These are phyloP conservation scores for Tetrapisispora iriomotensis DNA, from an alignment of 805 yeast species.

Conservation along the genomic window DNA sequence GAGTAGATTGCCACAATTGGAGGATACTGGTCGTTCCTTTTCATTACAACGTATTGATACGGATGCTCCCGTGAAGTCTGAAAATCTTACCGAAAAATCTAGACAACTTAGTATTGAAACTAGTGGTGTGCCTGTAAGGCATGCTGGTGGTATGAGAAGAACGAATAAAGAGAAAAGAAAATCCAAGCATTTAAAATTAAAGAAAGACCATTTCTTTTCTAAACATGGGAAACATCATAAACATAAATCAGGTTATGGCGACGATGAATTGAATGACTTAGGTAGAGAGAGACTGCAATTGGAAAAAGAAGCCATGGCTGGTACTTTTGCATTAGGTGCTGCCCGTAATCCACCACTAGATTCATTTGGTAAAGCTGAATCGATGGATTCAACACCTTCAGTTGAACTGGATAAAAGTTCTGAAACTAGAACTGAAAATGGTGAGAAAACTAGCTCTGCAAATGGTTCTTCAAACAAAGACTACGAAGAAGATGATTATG, in stretches of 20 bases:
- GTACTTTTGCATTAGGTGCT: conserved; percentile 34
- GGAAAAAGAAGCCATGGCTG: conserved; percentile 36
- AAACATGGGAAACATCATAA: conserved; percentile 6
- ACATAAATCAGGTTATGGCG: conserved; percentile 12
- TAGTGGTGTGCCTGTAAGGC: conserved; percentile 54
- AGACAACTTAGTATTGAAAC: conserved; percentile 44
- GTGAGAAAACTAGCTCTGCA: background rate
- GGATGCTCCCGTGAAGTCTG: conserved; percentile 7
- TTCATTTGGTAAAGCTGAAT: background rate
- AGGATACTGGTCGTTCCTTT: conserved; percentile 55
- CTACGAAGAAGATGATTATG: background rate
- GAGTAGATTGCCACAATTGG: conserved; percentile 72
- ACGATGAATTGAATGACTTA: conserved; percentile 22
- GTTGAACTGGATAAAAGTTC: background rate
- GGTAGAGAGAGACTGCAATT: conserved; percentile 32
- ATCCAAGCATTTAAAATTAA: conserved; percentile 25
- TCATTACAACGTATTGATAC: conserved; percentile 82
- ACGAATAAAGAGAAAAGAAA: conserved; percentile 31
- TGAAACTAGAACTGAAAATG: background rate
- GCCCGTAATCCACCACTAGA: background rate
- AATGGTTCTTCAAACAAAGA: background rate
- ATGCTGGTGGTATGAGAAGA: conserved; percentile 66
- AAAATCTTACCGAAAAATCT: conserved; percentile 5
- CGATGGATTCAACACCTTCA: background rate
- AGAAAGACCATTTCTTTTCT: conserved; percentile 3